Evolutionary conservation across 208 protist species (phyloP), one percentile per base, ranked within the genome.

Genomic region (Histomonas meleagridis): DNA sequence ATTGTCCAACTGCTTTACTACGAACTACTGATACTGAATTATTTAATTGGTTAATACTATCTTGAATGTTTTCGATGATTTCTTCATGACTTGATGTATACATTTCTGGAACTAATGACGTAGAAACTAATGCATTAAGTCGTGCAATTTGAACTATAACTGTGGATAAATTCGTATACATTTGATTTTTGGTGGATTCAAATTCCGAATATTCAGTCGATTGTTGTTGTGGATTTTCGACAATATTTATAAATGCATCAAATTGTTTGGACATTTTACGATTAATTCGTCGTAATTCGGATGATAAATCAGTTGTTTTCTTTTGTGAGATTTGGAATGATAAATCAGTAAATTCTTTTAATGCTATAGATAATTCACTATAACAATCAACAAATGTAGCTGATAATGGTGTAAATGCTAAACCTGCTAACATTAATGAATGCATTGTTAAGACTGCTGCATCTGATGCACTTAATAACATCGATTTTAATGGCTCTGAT

Each of bases 401-500:
- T n/a, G 70, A 81, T 12, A 81, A n/a, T n/a, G 70, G 70, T 81
- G 70, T 81, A 23, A 81, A 81, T 28, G 70, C 70, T 4, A 81
- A 23, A n/a, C 70, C 70, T 53, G n/a, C 70, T 0, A 81, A 21
- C 35, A 81, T 81, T 26, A 81, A 51, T 12, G 70, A 81, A 43
- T 81, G 70, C 70, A 81, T 81, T 81, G 70, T 81, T 28, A 81
- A 43, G n/a, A 81, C 70, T 14, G 70, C 40, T 51, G 70, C 70
- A 81, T 81, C 70, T 32, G 70, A 32, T 23, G 70, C 70, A 51
- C 43, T 53, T 12, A 81, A 9, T 5, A 81, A 21, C 70, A 81
- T 81, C 28, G 0, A 23, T 10, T 81, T 81, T 4, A 81, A 43
- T 12, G 35, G 38, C 12, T 2, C 43, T 9, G 14, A 38, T 14